Conservation (phyloP, 2,329 filamentous ascomycete species). For the Rhinocladiella mackenziei region DNA sequence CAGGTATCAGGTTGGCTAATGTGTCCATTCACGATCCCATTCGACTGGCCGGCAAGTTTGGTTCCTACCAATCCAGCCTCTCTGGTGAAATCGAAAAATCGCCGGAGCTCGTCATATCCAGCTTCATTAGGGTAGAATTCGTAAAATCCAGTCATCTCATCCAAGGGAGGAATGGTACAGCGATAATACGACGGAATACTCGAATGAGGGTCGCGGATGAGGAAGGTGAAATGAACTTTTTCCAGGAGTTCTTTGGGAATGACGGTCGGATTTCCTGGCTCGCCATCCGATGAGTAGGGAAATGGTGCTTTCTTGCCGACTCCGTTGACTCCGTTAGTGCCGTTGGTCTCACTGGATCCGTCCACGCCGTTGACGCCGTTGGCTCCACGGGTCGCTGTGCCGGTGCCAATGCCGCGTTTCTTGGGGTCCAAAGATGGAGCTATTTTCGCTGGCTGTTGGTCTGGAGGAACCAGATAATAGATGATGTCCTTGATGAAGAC, state of each 20-base stretch:
- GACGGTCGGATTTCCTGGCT: conserved; percentile 77
- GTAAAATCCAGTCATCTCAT: conserved; percentile 76
- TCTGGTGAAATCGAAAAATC: conserved; percentile 79
- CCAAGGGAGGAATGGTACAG: conserved; percentile 84
- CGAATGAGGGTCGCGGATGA: conserved; percentile 91
- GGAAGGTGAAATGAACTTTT: conserved; percentile 88
- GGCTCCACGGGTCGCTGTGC: conserved; percentile 31
- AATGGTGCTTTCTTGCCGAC: conserved; percentile 45
- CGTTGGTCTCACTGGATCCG: conserved; percentile 3
- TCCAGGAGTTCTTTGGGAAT: conserved; percentile 69
- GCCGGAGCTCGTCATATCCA: conserved; percentile 82
- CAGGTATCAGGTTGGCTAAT: conserved; percentile 60
- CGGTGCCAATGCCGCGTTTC: conserved; percentile 58
- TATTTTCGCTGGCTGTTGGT: conserved; percentile 62
- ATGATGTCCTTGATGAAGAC: conserved; percentile 98
- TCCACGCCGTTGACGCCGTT: conserved; percentile 35
- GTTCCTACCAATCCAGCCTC: conserved; percentile 67
- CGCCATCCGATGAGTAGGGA: conserved; percentile 55
- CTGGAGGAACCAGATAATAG: conserved; percentile 80
- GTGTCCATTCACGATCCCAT: conserved; percentile 31
- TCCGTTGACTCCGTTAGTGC: conserved; percentile 7
- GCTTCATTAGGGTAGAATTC: conserved; percentile 84
- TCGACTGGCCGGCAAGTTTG: conserved; percentile 48
- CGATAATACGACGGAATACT: conserved; percentile 92
- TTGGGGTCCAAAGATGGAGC: conserved; percentile 68